phyloP scores from a whole-genome alignment of 345 rosid species.

The Diplotaxis tenuifolia region DNA sequence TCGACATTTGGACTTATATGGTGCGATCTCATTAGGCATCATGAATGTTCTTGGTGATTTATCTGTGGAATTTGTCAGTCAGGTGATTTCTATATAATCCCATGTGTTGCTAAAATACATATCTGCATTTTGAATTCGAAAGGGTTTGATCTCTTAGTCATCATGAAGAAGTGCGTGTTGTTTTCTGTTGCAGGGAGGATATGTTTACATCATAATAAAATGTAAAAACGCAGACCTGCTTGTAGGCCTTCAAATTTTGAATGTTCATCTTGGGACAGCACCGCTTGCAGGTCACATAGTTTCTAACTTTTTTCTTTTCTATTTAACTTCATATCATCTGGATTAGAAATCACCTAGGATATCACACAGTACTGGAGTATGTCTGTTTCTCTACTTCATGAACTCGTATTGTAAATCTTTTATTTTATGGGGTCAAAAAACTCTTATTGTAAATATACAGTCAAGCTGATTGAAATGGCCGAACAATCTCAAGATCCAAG shows the following conservation, averaged over 20 bases:
- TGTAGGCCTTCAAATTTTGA: conserved; percentile 17
- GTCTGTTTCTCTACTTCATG: neutral
- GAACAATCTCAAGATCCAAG: conserved; percentile 17
- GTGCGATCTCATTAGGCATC: conserved; percentile 22
- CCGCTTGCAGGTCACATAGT: conserved; percentile 7
- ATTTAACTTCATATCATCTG: no score
- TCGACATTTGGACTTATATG: conserved; percentile 1
- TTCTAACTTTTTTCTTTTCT: neutral
- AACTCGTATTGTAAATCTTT: no score
- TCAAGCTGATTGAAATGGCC: neutral
- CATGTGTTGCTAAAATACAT: no score
- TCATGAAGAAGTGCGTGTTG: no score
- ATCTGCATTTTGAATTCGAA: no score
- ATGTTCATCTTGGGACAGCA: conserved; percentile 19
- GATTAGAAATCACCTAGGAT: no score
- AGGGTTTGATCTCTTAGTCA: no score
- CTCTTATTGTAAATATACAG: conserved; percentile 5
- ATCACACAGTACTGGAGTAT: no score
- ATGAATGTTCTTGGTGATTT: conserved; percentile 19
- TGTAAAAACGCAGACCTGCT: conserved; percentile 17
- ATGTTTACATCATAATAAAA: conserved; percentile 9
- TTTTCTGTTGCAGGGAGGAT: conserved; percentile 9
- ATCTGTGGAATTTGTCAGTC: conserved; percentile 3
- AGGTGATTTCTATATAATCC: no score
- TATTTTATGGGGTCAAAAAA: no score